Base-by-base conservation (phyloP, 129 eudicot species). In the Centella asiatica region DNA sequence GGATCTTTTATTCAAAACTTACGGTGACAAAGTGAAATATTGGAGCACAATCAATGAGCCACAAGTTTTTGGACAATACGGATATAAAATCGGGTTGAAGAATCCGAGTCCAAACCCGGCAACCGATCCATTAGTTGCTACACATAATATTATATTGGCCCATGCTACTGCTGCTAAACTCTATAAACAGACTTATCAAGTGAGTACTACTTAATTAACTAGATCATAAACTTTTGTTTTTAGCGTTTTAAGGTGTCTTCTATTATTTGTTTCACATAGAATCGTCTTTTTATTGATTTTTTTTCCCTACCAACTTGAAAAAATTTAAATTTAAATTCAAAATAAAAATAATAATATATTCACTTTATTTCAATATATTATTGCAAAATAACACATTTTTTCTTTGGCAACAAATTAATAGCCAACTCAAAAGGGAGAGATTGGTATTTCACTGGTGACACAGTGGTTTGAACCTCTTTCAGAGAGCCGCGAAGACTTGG, bases 351-450 rank as follows among this genome's bases (percentile, higher is more conserved):
- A n/a, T n/a, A n/a, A n/a, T n/a, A n/a, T n/a, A n/a, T n/a, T n/a
- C n/a, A n/a, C n/a, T n/a, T n/a, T 31, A 7, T 57, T 28, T 33
- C 8, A 0, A 12, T 23, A 6, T 6, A 11, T 25, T n/a, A 5
- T 6, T 28, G 44, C n/a, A 0, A 18, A 1, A 29, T 6, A 31
- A 9, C 25, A 18, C 0, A 0, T 22, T 31, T 32, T 32, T 11
- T 31, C 2, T 32, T 8, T 17, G 25, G 2, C 42, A 17, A 6
- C n/a, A 6, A 2, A 6, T 13, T 48, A 9, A 67, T 46, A 77
- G 82, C 50, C 70, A 17, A 45, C 70, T 46, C 82, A 77, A 58
- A 72, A 77, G 53, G 82, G 82, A 23, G 70, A 72, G 45, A 72
- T 77, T 10, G 82, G 82, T 15, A 71, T 72, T 44, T 34, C 66